A percentile compares a stretch with the other conserved stretches of the same genome.
Evolutionary conservation across 805 yeast genomes (phyloP).

Genomic region (Ogataea trehaloabstinens): DNA sequence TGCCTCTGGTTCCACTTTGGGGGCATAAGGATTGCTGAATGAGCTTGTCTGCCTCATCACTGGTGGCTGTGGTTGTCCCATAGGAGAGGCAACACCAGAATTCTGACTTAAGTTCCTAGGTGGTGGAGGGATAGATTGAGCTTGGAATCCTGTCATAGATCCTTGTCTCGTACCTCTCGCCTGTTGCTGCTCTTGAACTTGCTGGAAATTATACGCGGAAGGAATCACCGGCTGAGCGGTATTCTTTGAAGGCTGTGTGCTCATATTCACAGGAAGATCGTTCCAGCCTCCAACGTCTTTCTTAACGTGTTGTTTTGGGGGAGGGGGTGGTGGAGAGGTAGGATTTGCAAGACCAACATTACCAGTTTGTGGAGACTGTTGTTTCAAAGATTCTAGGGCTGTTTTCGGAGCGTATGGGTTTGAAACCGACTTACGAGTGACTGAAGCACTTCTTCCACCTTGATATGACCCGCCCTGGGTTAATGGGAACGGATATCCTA

Average conservation of each 20-base stretch:
- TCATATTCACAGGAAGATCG: conserved; percentile 54
- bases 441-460: neutral
- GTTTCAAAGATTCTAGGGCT: conserved; percentile 33
- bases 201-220: conserved; percentile 24
- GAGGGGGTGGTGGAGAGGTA: conserved; percentile 26
- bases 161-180: conserved; percentile 16
- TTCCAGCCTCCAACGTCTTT: conserved; percentile 69
- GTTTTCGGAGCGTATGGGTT: conserved; percentile 37
- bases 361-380: conserved; percentile 18
- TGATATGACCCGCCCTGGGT: neutral
- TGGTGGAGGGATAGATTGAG: conserved; percentile 30
- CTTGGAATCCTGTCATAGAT: conserved; percentile 29
- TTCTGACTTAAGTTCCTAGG: conserved; percentile 25
- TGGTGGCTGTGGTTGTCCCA: conserved; percentile 20
- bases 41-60: conserved; percentile 12
- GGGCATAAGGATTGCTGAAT: conserved; percentile 35
- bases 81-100: conserved; percentile 16
- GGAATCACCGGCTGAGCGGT: conserved; percentile 25
- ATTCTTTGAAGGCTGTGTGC: conserved; percentile 26
- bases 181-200: conserved; percentile 13
- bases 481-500: neutral
- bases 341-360: conserved; percentile 8
- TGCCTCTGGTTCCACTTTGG: conserved; percentile 28
- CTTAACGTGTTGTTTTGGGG: conserved; percentile 31
- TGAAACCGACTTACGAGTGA: conserved; percentile 6